Conservation (phyloP, 345 rosid species). For the Cardamine resedifolia region DNA sequence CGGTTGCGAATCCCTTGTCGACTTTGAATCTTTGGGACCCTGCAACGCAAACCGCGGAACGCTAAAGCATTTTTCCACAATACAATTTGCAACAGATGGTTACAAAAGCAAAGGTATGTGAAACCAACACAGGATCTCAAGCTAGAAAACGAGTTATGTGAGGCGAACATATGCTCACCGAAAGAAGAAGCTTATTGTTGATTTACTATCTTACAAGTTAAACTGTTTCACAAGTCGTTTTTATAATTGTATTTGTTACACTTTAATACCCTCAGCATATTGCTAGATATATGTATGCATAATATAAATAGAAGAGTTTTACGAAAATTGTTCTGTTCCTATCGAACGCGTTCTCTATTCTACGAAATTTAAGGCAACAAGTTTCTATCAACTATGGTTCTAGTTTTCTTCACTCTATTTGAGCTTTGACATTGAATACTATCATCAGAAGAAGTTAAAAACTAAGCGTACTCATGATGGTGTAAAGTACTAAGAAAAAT, state of each 20-base stretch:
- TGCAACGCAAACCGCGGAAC: conserved; percentile 32
- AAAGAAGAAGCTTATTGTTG: not conserved
- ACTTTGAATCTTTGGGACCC: conserved; percentile 35
- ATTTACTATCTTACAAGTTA: not conserved
- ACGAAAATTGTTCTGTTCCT: not conserved
- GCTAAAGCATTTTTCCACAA: not conserved
- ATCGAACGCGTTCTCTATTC: not conserved
- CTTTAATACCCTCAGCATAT: too few species aligned
- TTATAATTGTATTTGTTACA: not conserved
- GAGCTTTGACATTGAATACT: not conserved
- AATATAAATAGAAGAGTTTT: not conserved
- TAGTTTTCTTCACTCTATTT: not conserved
- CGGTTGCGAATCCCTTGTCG: conserved; percentile 14
- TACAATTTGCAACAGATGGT: not conserved
- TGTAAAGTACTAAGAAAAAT: not conserved
- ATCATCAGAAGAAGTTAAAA: not conserved
- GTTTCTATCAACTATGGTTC: not conserved
- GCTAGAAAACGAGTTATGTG: not conserved
- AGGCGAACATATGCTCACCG: too few species aligned
- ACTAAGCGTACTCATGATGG: not conserved
- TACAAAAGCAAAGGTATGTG: not conserved
- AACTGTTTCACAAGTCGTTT: not conserved
- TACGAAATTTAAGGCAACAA: not conserved
- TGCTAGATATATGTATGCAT: too few species aligned
- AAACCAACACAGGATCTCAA: not conserved